A percentile compares a stretch with the other conserved stretches of the same genome.
These are phyloP conservation scores for Citrullus mucosospermus DNA, from an alignment of 306 rosid genomes.

Conservation along the genomic window DNA sequence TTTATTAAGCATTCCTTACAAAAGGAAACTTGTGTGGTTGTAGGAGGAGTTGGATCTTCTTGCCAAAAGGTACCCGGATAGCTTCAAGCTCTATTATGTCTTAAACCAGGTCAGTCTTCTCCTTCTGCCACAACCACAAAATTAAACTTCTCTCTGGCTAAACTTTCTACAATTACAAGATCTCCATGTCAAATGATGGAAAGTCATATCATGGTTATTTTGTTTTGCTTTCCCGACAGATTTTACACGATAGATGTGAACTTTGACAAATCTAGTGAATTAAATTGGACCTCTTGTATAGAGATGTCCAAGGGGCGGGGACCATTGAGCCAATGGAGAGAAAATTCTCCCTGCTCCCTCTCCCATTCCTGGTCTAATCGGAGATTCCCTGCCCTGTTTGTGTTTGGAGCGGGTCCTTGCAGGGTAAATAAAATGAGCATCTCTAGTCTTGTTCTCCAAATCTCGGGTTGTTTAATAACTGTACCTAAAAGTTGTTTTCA, in stretches of 20 bases:
- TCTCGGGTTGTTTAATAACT: not conserved
- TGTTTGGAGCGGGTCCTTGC: too few relatives aligned
- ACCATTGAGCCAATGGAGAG: too few relatives aligned
- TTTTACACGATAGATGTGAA: not conserved
- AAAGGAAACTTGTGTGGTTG: conserved; percentile 7
- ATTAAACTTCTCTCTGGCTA: not conserved
- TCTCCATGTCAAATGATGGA: not conserved
- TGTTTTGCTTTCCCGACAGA: not conserved
- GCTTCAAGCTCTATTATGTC: conserved; percentile 61
- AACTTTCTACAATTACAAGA: not conserved
- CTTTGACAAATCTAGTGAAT: not conserved
- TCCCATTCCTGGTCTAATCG: too few relatives aligned
- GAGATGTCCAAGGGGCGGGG: too few relatives aligned
- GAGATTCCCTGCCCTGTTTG: too few relatives aligned
- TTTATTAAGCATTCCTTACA: not conserved
- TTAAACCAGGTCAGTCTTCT: conserved; percentile 61
- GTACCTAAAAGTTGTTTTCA: not conserved
- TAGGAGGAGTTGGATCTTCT: conserved; percentile 88
- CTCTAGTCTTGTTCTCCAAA: not conserved
- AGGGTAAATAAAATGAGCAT: too few relatives aligned
- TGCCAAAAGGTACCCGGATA: conserved; percentile 50
- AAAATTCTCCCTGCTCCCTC: too few relatives aligned
- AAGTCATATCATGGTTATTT: not conserved
- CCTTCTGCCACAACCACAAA: conserved; percentile 9
- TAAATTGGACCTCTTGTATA: not conserved